Evolutionary conservation across 257 asterid genomes (phyloP).

Genomic region (Solanum phureja): DNA sequence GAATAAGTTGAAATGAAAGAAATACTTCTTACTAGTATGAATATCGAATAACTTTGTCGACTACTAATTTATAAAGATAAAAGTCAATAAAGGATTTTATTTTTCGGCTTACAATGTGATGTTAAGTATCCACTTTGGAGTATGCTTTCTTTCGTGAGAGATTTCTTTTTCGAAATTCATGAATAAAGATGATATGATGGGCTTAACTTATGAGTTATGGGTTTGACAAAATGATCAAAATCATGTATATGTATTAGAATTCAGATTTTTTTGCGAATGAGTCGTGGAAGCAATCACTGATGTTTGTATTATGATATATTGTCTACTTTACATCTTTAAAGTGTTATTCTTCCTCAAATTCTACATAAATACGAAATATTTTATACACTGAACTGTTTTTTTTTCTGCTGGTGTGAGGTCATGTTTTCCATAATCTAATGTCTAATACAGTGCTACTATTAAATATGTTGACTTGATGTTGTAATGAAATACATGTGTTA

Average conservation of each 20-base stretch:
- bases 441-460: fast-evolving
- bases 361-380: fast-evolving
- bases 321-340: not conserved
- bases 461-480: not conserved
- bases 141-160: fast-evolving
- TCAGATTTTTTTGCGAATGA: fast-evolving
- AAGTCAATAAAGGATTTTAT: not conserved
- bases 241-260: not conserved
- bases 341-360: fast-evolving
- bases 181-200: not conserved
- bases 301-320: not conserved
- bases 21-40: not conserved
- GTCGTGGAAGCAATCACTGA: fast-evolving
- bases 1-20: not conserved
- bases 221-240: not conserved
- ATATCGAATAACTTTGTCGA: not conserved
- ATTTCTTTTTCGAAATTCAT: not conserved
- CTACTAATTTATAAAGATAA: not conserved
- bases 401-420: not conserved
- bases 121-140: not conserved
- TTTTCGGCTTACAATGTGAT: not conserved
- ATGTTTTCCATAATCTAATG: not conserved
- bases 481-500: not conserved
- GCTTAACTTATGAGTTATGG: not conserved
- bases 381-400: fast-evolving